Conservation (phyloP, 805 yeast species). For the Candida lessepsii region DNA sequence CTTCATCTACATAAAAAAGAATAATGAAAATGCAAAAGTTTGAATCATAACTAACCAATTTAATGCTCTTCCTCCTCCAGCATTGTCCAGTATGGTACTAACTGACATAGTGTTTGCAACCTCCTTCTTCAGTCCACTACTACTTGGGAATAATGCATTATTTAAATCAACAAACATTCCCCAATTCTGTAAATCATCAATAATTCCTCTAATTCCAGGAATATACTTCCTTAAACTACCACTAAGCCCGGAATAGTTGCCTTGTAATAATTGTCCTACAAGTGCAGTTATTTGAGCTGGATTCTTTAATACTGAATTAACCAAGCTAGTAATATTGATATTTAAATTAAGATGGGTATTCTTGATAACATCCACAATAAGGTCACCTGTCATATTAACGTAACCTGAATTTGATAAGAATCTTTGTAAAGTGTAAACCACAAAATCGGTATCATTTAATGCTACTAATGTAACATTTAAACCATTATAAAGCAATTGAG, state of each 20-base stretch:
- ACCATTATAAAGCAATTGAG: constrained; percentile 24
- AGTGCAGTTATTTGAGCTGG: constrained; percentile 20
- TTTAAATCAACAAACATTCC: constrained; percentile 42
- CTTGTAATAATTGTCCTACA: constrained; percentile 17
- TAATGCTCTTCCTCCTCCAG: background rate
- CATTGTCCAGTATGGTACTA: constrained; percentile 8
- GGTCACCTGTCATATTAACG: constrained; percentile 34
- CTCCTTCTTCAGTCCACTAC: constrained; percentile 8
- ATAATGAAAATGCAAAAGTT: constrained; percentile 23
- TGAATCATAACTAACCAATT: constrained; percentile 20
- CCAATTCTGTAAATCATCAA: constrained; percentile 31
- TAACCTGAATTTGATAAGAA: constrained; percentile 34
- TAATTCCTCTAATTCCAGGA: constrained; percentile 29
- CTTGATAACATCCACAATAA: constrained; percentile 26
- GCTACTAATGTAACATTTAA: constrained; percentile 30
- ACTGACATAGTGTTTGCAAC: constrained; percentile 6
- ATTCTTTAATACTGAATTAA: constrained; percentile 23
- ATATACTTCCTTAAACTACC: constrained; percentile 25
- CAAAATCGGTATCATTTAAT: constrained; percentile 41
- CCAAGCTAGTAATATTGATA: constrained; percentile 28
- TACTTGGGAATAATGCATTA: constrained; percentile 22
- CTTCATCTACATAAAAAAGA: constrained; percentile 19
- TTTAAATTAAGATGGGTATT: constrained; percentile 26
- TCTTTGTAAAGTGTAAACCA: constrained; percentile 35
- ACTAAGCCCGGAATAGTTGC: constrained; percentile 19